Base-by-base conservation (phyloP, 148 eudicot genomes). In the Persicaria maculosa region DNA sequence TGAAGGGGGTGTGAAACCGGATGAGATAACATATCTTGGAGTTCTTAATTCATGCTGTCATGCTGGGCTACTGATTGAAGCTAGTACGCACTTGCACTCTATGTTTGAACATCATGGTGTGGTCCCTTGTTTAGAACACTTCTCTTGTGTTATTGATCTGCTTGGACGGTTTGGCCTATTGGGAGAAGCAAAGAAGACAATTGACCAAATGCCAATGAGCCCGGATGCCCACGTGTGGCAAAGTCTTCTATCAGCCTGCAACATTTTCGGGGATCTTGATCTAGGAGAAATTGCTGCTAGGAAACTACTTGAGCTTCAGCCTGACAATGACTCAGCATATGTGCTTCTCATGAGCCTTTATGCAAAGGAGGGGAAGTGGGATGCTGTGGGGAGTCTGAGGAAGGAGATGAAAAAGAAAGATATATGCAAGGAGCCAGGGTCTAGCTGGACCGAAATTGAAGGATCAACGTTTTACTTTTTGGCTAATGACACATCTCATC, bases 221-320 rank as follows among this genome's bases (percentile, higher is more conserved):
- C 86, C 86, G 3, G 91, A 88, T 81, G 88, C 91, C 74, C 85
- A 84, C 43, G 80, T 88, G 22, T 88, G 89, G 89, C 91, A 80
- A 74, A 88, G 85, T 78, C 77, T 88, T 68, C 79, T 88, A 59
- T 86, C 89, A 46, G 84, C 89, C 62, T 88, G 89, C 79, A 73
- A 75, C 65, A 84, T 72, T 50, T 77, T 73, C 40, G 74, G 81
- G 64, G 76, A 86, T 46, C 72, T 83, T 16, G 85, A 83, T 71
- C 74, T 84, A 19, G 89, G 89, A 70, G 78, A 79, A 77, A 44
- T 84, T 70, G 91, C 89, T 14, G 83, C 87, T 19, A 62, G 47
- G 72, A 82, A 88, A 75, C 89, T 88, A 50, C 78, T 85, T 62
- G 73, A 72, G 79, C 74, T 88, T 77, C 86, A 88, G 78, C 91